phyloP scores from a whole-genome alignment of 2,329 filamentous ascomycete genomes.

The Neonectria neomacrospora region DNA sequence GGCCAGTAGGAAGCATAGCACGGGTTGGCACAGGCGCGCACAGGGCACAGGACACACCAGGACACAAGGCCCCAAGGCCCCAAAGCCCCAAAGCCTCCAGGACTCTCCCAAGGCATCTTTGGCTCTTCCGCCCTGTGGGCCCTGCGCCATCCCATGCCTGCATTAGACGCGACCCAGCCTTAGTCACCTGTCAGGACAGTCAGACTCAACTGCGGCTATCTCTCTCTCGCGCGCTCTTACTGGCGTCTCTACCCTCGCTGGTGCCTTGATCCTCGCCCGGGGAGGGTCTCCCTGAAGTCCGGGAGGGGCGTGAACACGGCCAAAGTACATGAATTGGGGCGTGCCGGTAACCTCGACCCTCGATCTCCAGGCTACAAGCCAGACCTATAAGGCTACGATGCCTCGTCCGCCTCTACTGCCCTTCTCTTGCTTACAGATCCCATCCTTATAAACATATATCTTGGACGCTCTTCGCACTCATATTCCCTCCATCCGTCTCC shows the following conservation, averaged over 20 bases:
- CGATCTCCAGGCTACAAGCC: slow-evolving; percentile 47
- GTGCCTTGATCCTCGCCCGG: slow-evolving; percentile 44
- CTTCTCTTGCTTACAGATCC: slow-evolving; percentile 42
- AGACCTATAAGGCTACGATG: slow-evolving; percentile 66
- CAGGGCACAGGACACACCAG: slow-evolving; percentile 28
- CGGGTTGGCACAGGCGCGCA: slow-evolving; percentile 33
- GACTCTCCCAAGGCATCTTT: slow-evolving; percentile 47
- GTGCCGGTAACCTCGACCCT: slow-evolving; percentile 37
- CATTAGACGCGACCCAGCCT: slow-evolving; percentile 44
- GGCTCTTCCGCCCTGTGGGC: slow-evolving; percentile 36
- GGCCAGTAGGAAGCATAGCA: slow-evolving; percentile 22
- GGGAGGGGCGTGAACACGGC: slow-evolving; percentile 24
- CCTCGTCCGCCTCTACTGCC: slow-evolving; percentile 51
- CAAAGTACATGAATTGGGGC: slow-evolving; percentile 29
- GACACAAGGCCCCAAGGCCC: slow-evolving; percentile 32
- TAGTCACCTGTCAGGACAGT: slow-evolving; percentile 48
- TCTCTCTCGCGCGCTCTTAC: slow-evolving; percentile 41
- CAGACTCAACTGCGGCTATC: slow-evolving; percentile 47
- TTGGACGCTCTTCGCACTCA: slow-evolving; percentile 30
- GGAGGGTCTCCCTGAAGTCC: slow-evolving; percentile 23
- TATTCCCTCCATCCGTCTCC: slow-evolving; percentile 38
- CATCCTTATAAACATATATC: slow-evolving; percentile 31
- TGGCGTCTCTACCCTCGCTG: slow-evolving; percentile 46
- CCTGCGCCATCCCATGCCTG: slow-evolving; percentile 45
- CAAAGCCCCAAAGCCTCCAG: slow-evolving; percentile 38